phyloP scores from a whole-genome alignment of 1,284 basidiomycete genomes.

The Austroboletus niveus region DNA sequence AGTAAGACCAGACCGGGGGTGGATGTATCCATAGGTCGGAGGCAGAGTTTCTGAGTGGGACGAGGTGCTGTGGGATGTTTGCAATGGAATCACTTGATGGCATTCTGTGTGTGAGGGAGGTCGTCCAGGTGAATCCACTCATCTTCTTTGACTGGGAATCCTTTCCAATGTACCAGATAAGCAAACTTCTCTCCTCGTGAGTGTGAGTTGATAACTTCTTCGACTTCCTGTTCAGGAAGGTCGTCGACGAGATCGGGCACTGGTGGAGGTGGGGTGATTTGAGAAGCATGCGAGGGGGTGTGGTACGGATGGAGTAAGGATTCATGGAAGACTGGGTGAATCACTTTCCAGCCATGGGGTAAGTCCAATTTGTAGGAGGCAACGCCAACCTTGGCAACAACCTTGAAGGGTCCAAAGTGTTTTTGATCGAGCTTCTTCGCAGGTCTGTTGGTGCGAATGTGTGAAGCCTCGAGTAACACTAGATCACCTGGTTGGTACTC shows the following conservation, averaged over 20 bases:
- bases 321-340: neutral
- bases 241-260: neutral
- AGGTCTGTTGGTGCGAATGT: neutral
- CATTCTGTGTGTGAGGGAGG: neutral
- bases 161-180: slow-evolving; percentile 1
- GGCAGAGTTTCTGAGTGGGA: neutral
- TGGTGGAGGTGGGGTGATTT: neutral
- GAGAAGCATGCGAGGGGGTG: too few species aligned
- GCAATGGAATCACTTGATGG: neutral
- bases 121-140: neutral
- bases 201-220: neutral
- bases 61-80: neutral
- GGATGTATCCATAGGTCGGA: too few species aligned
- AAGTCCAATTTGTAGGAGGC: neutral
- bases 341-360: neutral
- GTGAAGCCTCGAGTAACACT: neutral
- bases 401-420: neutral
- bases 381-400: neutral
- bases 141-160: neutral
- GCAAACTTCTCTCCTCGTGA: neutral
- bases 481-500: too few species aligned
- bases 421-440: neutral
- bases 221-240: neutral
- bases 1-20: too few species aligned
- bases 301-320: neutral